These are phyloP conservation scores for Leccinum fallax DNA, from an alignment of 1,284 basidiomycete genomes.

Conservation along the genomic window DNA sequence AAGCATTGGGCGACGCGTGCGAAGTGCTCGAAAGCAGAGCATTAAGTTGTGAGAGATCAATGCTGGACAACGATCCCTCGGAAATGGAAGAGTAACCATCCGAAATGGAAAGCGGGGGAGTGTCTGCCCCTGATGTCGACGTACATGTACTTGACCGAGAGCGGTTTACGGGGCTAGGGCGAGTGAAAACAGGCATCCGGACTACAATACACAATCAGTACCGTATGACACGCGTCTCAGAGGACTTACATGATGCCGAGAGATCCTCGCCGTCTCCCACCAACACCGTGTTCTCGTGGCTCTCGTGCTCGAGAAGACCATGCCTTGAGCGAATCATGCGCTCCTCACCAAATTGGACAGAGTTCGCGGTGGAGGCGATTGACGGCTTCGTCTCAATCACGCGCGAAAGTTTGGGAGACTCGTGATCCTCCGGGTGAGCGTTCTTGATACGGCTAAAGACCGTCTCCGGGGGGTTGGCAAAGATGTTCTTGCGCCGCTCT, in stretches of 20 bases:
- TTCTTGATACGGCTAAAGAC: slow-evolving; percentile 33
- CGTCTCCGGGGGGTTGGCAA: slow-evolving; percentile 38
- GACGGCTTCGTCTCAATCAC: slow-evolving; percentile 57
- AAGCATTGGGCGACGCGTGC: slow-evolving; percentile 37
- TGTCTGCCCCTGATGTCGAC: slow-evolving; percentile 59
- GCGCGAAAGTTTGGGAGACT: slow-evolving; percentile 43
- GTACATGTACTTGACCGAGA: slow-evolving; percentile 70
- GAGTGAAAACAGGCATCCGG: slow-evolving; percentile 56
- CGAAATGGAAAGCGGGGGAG: slow-evolving; percentile 66
- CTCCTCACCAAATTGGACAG: slow-evolving; percentile 63
- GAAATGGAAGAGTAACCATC: slow-evolving; percentile 65
- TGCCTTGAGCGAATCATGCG: slow-evolving; percentile 65
- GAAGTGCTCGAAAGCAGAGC: slow-evolving; percentile 50
- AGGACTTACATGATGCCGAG: slow-evolving; percentile 51
- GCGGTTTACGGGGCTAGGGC: slow-evolving; percentile 52
- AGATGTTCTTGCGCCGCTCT: slow-evolving; percentile 59
- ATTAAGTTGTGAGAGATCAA: slow-evolving; percentile 66
- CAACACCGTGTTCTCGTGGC: slow-evolving; percentile 65
- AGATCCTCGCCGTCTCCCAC: slow-evolving; percentile 66
- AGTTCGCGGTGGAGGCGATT: slow-evolving; percentile 57
- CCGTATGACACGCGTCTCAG: not conserved
- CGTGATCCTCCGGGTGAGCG: slow-evolving; percentile 32
- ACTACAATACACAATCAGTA: slow-evolving; percentile 36
- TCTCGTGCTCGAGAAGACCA: slow-evolving; percentile 65
- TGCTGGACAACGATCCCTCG: slow-evolving; percentile 72